Percentiles rank a stretch among this genome's conserved stretches.
Evolutionary conservation across 352 stramenopile species (phyloP).

Genomic region (Phytophthora fragariae): DNA sequence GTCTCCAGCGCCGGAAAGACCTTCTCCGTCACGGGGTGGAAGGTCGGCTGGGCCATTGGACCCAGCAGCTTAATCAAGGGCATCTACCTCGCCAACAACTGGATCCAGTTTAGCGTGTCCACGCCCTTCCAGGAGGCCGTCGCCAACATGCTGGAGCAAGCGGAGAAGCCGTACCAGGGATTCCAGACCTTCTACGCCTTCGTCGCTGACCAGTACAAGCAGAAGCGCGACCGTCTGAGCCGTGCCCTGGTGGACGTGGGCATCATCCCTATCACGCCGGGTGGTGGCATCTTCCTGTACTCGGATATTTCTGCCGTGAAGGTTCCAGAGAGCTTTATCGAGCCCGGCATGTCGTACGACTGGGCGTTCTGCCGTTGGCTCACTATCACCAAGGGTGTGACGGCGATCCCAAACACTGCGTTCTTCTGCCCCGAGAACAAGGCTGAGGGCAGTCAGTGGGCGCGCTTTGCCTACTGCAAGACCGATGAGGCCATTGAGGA

Average conservation of each 20-base stretch:
- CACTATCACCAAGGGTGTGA: constrained; percentile 92
- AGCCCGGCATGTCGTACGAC: constrained; percentile 76
- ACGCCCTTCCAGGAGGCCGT: constrained; percentile 90
- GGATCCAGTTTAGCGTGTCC: constrained; percentile 88
- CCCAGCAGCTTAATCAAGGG: constrained; percentile 76
- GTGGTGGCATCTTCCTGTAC: constrained; percentile 85
- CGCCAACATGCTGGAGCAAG: constrained; percentile 77
- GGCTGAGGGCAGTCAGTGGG: constrained; percentile 69
- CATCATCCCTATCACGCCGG: constrained; percentile 68
- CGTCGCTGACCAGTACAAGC: constrained; percentile 73
- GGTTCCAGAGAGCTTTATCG: constrained; percentile 60
- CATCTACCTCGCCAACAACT: constrained; percentile 86
- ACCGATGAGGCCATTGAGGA: constrained; percentile 92
- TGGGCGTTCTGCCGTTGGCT: constrained; percentile 94
- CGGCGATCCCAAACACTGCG: constrained; percentile 91
- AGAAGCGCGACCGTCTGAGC: constrained; percentile 75
- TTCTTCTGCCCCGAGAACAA: constrained; percentile 93
- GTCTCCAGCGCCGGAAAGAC: constrained; percentile 93
- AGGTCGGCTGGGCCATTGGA: constrained; percentile 93
- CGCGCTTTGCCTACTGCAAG: constrained; percentile 97
- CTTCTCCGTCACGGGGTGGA: constrained; percentile 94
- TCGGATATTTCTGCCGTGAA: constrained; percentile 77
- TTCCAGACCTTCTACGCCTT: constrained; percentile 86
- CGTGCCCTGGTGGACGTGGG: constrained; percentile 60
- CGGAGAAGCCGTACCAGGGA: constrained; percentile 73